Conservation (phyloP, 495 filamentous ascomycete genomes). For the Tuber aestivum region DNA sequence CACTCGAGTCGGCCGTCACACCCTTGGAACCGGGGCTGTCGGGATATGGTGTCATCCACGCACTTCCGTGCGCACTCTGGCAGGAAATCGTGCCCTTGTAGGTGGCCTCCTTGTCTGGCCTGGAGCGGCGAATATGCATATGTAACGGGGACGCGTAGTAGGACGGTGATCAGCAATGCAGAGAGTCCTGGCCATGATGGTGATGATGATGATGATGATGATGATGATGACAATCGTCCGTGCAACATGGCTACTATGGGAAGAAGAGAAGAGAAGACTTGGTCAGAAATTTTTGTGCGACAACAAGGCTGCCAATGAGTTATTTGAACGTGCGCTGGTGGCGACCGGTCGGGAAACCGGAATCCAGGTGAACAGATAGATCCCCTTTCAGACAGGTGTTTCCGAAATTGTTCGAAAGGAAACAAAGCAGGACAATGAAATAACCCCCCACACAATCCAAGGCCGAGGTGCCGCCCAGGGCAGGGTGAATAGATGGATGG, state of each 20-base stretch:
- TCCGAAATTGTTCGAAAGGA: not conserved
- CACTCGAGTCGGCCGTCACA: conserved; percentile 9
- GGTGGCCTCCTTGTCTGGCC: conserved; percentile 9
- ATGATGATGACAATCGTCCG: too few relatives aligned
- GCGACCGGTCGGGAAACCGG: not conserved
- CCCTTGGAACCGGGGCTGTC: not conserved
- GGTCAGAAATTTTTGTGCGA: not conserved
- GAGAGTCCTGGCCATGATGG: not conserved
- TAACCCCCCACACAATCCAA: not conserved
- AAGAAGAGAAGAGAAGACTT: not conserved
- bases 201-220: not conserved
- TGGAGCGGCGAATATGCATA: not conserved
- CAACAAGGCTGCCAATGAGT: not conserved
- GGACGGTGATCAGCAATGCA: not conserved
- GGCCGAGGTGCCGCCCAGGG: not conserved
- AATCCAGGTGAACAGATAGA: not conserved
- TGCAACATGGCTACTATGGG: not conserved
- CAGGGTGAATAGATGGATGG: not conserved
- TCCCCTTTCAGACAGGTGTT: not conserved
- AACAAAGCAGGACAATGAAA: not conserved
- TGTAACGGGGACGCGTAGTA: not conserved
- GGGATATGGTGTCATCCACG: conserved; percentile 10
- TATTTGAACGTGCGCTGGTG: not conserved
- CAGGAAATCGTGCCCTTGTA: conserved; percentile 17
- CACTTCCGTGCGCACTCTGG: conserved; percentile 26